A percentile compares a stretch with the other conserved stretches of the same genome.
phyloP scores from a whole-genome alignment of 2,329 filamentous ascomycete species.

The Allantophomopsis cytisporea region DNA sequence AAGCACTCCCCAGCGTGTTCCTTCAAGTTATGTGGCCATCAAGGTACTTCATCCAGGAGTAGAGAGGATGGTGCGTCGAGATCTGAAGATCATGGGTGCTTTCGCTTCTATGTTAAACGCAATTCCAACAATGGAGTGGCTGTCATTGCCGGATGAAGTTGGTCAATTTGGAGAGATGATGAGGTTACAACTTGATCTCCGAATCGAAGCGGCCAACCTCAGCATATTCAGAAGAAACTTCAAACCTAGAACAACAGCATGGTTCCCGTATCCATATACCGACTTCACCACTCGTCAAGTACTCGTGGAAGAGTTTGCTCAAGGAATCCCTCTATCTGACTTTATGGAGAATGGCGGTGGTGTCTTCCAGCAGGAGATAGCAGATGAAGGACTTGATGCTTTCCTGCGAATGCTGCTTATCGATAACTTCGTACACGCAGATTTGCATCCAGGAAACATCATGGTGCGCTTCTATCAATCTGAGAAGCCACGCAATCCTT shows the following conservation, averaged over 20 bases:
- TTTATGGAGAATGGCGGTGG: slow-evolving; percentile 89
- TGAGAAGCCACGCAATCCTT: slow-evolving; percentile 51
- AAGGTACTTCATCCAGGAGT: slow-evolving; percentile 92
- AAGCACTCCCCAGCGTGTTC: slow-evolving; percentile 70
- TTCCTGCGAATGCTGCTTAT: slow-evolving; percentile 94
- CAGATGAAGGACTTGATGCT: slow-evolving; percentile 86
- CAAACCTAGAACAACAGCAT: slow-evolving; percentile 78
- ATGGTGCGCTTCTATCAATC: slow-evolving; percentile 98
- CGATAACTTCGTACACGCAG: slow-evolving; percentile 95
- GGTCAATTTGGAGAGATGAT: slow-evolving; percentile 96
- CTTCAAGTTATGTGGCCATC: slow-evolving; percentile 85
- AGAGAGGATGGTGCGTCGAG: slow-evolving; percentile 78
- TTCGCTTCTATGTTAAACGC: slow-evolving; percentile 75
- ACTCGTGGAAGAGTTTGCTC: slow-evolving; percentile 87
- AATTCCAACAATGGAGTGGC: slow-evolving; percentile 92
- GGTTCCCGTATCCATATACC: slow-evolving; percentile 89
- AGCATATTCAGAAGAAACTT: slow-evolving; percentile 84
- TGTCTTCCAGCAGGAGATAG: slow-evolving; percentile 86
- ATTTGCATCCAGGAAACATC: slow-evolving; percentile 94
- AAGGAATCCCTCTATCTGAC: slow-evolving; percentile 80
- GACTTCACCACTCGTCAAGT: slow-evolving; percentile 89
- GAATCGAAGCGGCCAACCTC: slow-evolving; percentile 88
- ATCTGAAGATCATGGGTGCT: slow-evolving; percentile 86
- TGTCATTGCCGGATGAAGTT: slow-evolving; percentile 91
- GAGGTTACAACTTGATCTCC: slow-evolving; percentile 87